These are phyloP conservation scores for Sistotremastrum suecicum DNA, from an alignment of 768 basidiomycete genomes.

Conservation along the genomic window DNA sequence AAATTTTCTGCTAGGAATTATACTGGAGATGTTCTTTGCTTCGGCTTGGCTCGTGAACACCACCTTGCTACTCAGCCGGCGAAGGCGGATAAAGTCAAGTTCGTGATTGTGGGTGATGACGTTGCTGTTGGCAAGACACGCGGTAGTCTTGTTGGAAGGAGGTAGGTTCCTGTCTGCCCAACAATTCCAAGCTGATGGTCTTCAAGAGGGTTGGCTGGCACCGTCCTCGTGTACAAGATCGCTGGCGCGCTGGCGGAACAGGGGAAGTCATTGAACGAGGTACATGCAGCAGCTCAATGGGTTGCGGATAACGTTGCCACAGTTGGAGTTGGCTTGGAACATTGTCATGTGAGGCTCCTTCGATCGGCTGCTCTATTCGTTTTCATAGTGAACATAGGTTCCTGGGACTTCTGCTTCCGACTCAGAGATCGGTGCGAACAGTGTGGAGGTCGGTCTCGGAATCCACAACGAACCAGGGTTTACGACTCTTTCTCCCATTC, in stretches of 20 bases:
- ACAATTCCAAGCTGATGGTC: background rate
- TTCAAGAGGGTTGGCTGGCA: conserved; percentile 64
- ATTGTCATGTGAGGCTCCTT: conserved; percentile 53
- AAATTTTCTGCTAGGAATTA: conserved; percentile 45
- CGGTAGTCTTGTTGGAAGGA: conserved; percentile 72
- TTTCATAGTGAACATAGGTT: conserved; percentile 30
- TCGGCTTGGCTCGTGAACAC: conserved; percentile 80
- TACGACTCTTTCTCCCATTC: conserved; percentile 51
- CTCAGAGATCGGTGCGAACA: conserved; percentile 39
- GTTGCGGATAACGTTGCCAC: conserved; percentile 58
- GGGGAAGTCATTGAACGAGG: conserved; percentile 55
- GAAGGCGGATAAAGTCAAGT: conserved; percentile 51
- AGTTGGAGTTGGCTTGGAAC: conserved; percentile 77
- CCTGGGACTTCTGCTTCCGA: conserved; percentile 56
- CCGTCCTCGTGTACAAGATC: conserved; percentile 79
- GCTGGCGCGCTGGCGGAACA: conserved; percentile 66
- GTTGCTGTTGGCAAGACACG: conserved; percentile 74
- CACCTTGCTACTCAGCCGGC: conserved; percentile 57
- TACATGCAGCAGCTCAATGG: conserved; percentile 52
- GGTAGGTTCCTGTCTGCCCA: conserved; percentile 23
- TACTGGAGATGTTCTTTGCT: conserved; percentile 84
- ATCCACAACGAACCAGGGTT: conserved; percentile 86
- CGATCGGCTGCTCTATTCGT: background rate
- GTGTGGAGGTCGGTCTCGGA: conserved; percentile 83
- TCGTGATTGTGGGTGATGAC: conserved; percentile 81